Conservation (phyloP, 768 basidiomycete species). For the Rhodotorula toruloides region DNA sequence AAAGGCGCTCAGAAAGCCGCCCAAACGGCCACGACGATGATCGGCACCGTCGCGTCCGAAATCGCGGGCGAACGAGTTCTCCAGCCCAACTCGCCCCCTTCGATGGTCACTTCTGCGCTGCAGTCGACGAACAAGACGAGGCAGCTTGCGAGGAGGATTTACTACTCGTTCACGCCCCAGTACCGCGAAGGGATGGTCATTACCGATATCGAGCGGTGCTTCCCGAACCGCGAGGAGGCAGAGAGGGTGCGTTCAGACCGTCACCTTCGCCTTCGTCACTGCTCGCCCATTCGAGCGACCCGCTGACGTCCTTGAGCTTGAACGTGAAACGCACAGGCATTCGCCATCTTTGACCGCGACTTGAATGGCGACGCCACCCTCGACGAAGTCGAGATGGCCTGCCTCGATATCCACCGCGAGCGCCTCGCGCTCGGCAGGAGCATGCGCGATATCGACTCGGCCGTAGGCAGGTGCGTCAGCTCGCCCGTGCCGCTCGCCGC, state of each 20-base stretch:
- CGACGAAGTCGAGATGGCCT: conserved; percentile 58
- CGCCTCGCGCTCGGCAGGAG: conserved; percentile 74
- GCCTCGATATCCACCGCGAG: conserved; percentile 75
- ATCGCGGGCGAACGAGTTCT: conserved; percentile 62
- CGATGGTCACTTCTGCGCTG: conserved; percentile 64
- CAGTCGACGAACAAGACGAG: conserved; percentile 71
- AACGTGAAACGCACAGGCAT: conserved; percentile 46
- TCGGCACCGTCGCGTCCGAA: conserved; percentile 61
- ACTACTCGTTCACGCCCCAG: conserved; percentile 71
- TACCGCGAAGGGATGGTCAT: conserved; percentile 59
- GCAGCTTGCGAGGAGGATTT: conserved; percentile 75
- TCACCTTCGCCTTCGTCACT: neutral
- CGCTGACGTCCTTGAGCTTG: too few relatives aligned
- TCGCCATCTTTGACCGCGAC: conserved; percentile 50
- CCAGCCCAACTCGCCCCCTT: conserved; percentile 62
- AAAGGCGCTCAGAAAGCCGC: conserved; percentile 66
- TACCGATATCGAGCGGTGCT: conserved; percentile 66
- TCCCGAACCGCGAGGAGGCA: conserved; percentile 56
- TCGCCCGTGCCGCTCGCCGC: neutral
- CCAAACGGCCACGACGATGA: conserved; percentile 71
- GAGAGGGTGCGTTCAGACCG: conserved; percentile 25
- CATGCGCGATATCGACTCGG: conserved; percentile 84
- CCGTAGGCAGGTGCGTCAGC: conserved; percentile 57
- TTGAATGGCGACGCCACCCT: conserved; percentile 52
- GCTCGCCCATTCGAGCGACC: neutral